phyloP scores from a whole-genome alignment of 345 rosid genomes.

The Clausena lansium region DNA sequence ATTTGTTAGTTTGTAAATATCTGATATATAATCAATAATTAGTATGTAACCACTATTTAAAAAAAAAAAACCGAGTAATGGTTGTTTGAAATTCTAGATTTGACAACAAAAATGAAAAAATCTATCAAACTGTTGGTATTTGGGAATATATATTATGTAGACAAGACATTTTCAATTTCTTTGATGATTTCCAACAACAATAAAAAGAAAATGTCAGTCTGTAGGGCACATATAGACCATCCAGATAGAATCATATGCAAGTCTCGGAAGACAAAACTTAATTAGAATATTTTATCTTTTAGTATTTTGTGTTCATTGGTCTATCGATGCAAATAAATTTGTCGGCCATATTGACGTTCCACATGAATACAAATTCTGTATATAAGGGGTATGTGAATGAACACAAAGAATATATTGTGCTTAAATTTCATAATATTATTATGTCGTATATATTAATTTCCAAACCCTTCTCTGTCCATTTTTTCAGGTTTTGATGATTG shows the following conservation, averaged over 20 bases:
- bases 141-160: background rate
- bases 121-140: background rate
- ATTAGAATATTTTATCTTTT: background rate
- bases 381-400: background rate
- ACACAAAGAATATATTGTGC: background rate
- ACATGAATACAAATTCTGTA: background rate
- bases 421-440: background rate
- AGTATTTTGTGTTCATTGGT: background rate
- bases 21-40: too few relatives aligned
- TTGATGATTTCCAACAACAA: background rate
- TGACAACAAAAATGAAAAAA: too few relatives aligned
- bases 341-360: background rate
- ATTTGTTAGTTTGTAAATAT: too few relatives aligned
- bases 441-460: background rate
- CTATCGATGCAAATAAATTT: background rate
- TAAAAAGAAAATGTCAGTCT: background rate
- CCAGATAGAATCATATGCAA: background rate
- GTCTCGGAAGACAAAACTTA: background rate
- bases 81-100: too few relatives aligned
- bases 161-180: too few relatives aligned
- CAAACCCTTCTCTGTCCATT: background rate
- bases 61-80: too few relatives aligned
- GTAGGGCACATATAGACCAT: background rate
- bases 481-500: constrained; percentile 32
- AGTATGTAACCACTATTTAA: too few relatives aligned